Base-by-base conservation (phyloP, 257 asterid species). In the Apocynum venetum region DNA sequence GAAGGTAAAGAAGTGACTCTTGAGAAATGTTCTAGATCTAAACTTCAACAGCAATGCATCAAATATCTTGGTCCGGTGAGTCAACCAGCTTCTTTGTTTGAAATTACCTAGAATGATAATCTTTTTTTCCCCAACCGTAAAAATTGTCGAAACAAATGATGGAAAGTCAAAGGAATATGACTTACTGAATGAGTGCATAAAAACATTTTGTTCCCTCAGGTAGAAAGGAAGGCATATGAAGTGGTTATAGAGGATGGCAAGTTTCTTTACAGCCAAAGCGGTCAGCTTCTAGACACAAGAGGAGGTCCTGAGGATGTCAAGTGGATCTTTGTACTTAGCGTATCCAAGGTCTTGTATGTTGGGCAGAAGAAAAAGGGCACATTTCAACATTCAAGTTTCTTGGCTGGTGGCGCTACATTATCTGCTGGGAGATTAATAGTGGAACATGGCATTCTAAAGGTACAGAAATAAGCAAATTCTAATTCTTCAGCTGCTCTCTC, bases 361-460 rank as follows among this genome's bases (percentile, higher is more conserved):
- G 98, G 94, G 1, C 87, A 81, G 91, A 94, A 94, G 85, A 88
- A 73, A 40, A 94, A 91, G 79, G 97, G 98, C 67, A 85, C 76
- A 0, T 94, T 94, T 81, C 98, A 94, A 40, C 98, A 94, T 81
- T 94, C 98, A 3, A 94, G 98, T 79, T 94, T 94, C 90, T 87
- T 94, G 88, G 97, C 98, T 12, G 98, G 98, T 8, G 98, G 97
- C 0, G 97, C 97, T 4, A 91, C 98, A 0, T 81, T 92, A 70
- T 89, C 97, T 40, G 98, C 98, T 8, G 98, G 98, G 7, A 89
- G 97, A 71, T 72, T 94, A 78, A 88, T 86, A 12, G 96, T 89
- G 1, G 92, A 94, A 81, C 83, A 91, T 65, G 98, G 98, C 20
- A 67, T 86, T 83, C 87, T 94, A 0, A 89, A 92, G 97, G 98